Base-by-base conservation (phyloP, 2,329 filamentous ascomycete species). In the Fusarium buharicum region DNA sequence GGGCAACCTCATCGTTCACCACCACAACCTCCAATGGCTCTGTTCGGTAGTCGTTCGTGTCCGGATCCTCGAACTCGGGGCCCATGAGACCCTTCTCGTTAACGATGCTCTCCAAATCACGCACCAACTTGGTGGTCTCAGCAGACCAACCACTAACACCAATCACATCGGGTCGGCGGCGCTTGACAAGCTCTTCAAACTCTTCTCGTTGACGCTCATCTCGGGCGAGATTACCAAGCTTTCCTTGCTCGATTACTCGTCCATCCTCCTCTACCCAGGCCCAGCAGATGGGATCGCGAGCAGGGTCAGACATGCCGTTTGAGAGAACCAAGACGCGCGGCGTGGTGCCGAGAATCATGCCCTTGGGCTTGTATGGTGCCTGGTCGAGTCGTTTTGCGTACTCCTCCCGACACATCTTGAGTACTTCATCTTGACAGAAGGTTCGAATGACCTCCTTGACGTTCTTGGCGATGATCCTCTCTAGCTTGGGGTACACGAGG, bases 1-100 rank as follows among this genome's bases (percentile, higher is more conserved):
- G 88, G n/a, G 95, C 95, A 45, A 97, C 93, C 77, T 99, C 95
- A 70, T 99, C 95, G 69, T 98, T 97, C 61, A 97, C 91, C 50
- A 97, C 87, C 27, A 98, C 83, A 10, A 98, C 90, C 56, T 98
- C 94, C 27, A 99, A 82, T 11, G 87, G 86, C 71, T 97, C 93
- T 55, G 83, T 90, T 54, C 88, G 84, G 62, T 90, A 90, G 59
- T 93, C 89, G 52, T 87, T 87, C 24, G 86, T 86, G n/a, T 94
- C 90, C 2, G 82, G 79, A 64, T 97, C 91, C 47, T 93, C 88
- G 70, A 91, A 97, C n/a, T 92, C 86, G 13, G 91, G 86, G 4
- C 92, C 90, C 67, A 88, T 88, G 10, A 99, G 82, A 46, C 90
- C 85, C 73, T 92, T 89, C 60, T 91, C 88, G 62, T 86, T 86